Conservation (phyloP, 139 green algal species). For the Volvox reticuliferus region DNA sequence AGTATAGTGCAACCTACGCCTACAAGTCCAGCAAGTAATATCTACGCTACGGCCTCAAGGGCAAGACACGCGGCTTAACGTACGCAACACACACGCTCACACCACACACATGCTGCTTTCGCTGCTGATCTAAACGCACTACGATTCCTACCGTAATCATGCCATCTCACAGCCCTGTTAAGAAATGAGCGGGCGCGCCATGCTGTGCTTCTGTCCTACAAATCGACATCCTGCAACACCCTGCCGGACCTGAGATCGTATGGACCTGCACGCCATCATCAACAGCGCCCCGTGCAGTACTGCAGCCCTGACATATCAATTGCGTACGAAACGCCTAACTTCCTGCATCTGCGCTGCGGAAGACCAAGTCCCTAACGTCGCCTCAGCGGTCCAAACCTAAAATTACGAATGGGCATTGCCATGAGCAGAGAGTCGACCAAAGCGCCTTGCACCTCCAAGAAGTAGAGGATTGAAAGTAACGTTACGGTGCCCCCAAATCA, state of each 20-base stretch:
- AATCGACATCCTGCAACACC: slow-evolving; percentile 18
- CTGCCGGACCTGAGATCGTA: neutral
- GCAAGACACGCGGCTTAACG: neutral
- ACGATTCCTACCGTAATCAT: slow-evolving; percentile 5
- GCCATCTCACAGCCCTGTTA: slow-evolving; percentile 11
- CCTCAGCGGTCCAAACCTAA: neutral
- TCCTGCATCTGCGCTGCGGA: slow-evolving; percentile 20
- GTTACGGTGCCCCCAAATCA: neutral
- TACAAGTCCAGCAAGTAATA: neutral
- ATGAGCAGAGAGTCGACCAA: neutral
- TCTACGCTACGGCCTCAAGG: slow-evolving; percentile 6
- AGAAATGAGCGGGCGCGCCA: neutral
- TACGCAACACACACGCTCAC: slow-evolving; percentile 6
- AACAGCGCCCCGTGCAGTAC: neutral
- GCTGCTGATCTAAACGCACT: slow-evolving; percentile 16
- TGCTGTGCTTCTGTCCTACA: neutral
- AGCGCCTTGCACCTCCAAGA: neutral
- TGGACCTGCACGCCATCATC: neutral
- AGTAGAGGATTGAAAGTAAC: neutral
- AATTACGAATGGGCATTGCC: neutral
- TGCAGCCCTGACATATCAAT: slow-evolving; percentile 17
- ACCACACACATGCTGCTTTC: neutral
- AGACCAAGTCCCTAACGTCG: neutral
- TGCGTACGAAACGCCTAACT: slow-evolving; percentile 22
- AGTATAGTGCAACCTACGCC: slow-evolving; percentile 12